These are phyloP conservation scores for Eimeria praecox DNA, from an alignment of 169 alveolate genomes.

Conservation along the genomic window DNA sequence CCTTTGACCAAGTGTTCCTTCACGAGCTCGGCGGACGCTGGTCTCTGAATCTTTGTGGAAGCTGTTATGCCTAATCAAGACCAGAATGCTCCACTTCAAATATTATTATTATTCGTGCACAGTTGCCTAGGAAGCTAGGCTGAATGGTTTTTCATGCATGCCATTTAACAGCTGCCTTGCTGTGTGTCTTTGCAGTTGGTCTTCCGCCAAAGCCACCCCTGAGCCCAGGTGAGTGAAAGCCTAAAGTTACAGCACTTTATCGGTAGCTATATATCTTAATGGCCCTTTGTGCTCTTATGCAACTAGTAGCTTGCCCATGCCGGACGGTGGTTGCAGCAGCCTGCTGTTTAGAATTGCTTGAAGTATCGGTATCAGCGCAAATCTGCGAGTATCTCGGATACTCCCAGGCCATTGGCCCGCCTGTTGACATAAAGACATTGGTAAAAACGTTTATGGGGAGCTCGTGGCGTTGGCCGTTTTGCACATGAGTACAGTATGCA, in stretches of 20 bases:
- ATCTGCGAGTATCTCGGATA: neutral
- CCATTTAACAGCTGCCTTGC: too few relatives aligned
- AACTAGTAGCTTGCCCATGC: neutral
- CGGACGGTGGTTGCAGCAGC: neutral
- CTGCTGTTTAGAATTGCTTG: neutral
- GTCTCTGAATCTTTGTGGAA: too few relatives aligned
- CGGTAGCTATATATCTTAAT: neutral
- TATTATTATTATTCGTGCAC: too few relatives aligned
- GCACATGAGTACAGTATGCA: neutral
- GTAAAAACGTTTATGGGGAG: neutral
- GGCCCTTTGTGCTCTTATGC: neutral
- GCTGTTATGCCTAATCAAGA: too few relatives aligned
- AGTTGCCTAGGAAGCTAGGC: too few relatives aligned
- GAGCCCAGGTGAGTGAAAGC: neutral
- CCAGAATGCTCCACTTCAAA: too few relatives aligned
- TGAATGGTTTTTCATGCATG: too few relatives aligned
- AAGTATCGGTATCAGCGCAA: neutral
- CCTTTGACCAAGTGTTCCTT: too few relatives aligned
- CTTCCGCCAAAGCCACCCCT: neutral
- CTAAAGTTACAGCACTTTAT: neutral
- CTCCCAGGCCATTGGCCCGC: neutral
- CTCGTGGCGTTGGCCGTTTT: neutral
- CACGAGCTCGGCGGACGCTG: too few relatives aligned
- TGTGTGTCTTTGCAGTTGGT: neutral
- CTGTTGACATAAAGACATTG: neutral